These are phyloP conservation scores for Casuarina cunninghamiana DNA, from an alignment of 306 rosid genomes.

Conservation along the genomic window DNA sequence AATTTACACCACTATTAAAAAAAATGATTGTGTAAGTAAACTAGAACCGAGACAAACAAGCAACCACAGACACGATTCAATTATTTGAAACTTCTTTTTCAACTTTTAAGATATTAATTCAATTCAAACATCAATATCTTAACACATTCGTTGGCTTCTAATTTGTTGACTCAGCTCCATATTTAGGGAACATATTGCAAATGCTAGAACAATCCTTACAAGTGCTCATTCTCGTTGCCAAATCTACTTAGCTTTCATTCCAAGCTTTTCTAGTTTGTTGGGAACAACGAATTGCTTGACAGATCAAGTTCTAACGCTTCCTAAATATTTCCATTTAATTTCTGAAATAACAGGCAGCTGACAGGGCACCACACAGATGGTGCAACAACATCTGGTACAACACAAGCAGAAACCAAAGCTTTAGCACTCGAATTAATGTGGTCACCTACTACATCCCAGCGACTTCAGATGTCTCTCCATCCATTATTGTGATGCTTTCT, in stretches of 20 bases:
- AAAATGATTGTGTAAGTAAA: neutral
- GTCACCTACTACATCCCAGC: too few species aligned
- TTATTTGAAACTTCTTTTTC: neutral
- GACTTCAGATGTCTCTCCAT: too few species aligned
- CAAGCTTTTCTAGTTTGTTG: neutral
- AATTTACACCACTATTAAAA: neutral
- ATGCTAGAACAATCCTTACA: neutral
- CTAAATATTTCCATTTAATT: too few species aligned
- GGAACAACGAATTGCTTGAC: neutral
- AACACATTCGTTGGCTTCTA: neutral
- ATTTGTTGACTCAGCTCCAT: neutral
- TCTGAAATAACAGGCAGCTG: too few species aligned
- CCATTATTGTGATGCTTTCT: too few species aligned
- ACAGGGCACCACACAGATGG: too few species aligned
- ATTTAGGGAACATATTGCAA: neutral
- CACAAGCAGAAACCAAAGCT: too few species aligned
- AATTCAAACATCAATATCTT: neutral
- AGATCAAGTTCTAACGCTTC: too few species aligned
- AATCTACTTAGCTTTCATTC: neutral
- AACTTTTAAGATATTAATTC: neutral
- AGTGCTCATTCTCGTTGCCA: neutral
- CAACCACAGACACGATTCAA: neutral
- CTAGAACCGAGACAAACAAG: neutral
- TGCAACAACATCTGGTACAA: too few species aligned
- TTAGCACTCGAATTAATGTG: too few species aligned